Evolutionary conservation across 805 yeast genomes (phyloP), one percentile per base, ranked within the genome.

Genomic region (Lachancea fermentati): DNA sequence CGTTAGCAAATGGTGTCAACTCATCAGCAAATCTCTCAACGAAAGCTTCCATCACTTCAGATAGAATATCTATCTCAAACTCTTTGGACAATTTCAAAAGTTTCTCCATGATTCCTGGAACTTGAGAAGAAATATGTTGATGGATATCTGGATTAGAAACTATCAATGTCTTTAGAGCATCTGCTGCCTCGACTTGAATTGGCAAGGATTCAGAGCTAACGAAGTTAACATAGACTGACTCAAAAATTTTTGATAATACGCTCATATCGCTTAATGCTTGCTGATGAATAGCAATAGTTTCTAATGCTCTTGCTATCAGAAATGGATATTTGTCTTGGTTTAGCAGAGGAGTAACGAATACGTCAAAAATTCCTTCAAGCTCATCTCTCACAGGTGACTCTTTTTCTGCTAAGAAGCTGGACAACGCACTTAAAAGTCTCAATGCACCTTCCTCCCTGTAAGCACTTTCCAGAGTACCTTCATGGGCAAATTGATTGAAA

Each of bases 41-140:
- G 58, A 93, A 86, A 42, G 87, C 88, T 65, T 93, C 97, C 81
- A 93, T 87, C n/a, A 91, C 95, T 36, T 79, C 83, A 5, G 94
- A 76, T 16, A 93, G 70, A 28, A 86, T 75, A 55, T 94, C 98
- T 47, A 82, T 75, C 55, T 93, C 98, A 51, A 87, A 80, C 40
- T 78, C 76, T 57, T 84, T 81, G 5, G 95, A 81, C 31, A 93
- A 63, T 29, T 76, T 78, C 50, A 93, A 68, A 42, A 93, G 66
- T 49, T 76, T 81, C 47, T 86, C 85, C 83, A 93, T 84, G 3
- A 91, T 79, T 8, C 80, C 81, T 29, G 93, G 80, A 44, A 93
- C 85, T 42, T 84, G 80, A 2, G 72, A 59, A 4, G 85, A 73
- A 32, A 94, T 69, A 9, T 83, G 85, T 22, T 76, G 78, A 49